These are phyloP conservation scores for Penicillium daleae DNA, from an alignment of 495 filamentous ascomycete genomes.

Conservation along the genomic window DNA sequence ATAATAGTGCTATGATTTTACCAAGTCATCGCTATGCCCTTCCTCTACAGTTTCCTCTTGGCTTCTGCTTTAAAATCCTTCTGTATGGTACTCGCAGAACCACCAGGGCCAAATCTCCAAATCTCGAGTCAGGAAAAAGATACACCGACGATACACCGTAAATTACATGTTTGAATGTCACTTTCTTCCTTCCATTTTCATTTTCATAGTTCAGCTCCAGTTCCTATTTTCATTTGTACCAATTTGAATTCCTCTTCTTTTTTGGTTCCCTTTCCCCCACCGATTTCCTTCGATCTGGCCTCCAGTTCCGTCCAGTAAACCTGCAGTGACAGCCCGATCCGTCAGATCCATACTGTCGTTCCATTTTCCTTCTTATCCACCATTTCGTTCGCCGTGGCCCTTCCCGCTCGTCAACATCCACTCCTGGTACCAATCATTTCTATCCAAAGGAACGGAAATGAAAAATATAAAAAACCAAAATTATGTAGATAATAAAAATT, in stretches of 20 bases:
- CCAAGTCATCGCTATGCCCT: background rate
- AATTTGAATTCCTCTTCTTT: constrained; percentile 6
- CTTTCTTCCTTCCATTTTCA: too few species aligned
- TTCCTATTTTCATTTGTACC: background rate
- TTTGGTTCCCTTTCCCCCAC: constrained; percentile 15
- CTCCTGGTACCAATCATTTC: constrained; percentile 5
- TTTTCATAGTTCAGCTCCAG: background rate
- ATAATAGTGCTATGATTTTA: background rate
- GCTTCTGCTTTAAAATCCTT: too few species aligned
- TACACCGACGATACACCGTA: constrained; percentile 17
- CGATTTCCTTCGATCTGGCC: constrained; percentile 19
- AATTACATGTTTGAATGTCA: constrained; percentile 10
- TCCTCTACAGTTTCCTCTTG: background rate
- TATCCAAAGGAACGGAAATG: background rate
- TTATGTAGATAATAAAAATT: background rate
- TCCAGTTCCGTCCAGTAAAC: background rate
- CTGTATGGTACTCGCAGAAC: background rate
- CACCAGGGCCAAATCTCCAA: background rate
- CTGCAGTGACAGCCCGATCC: background rate
- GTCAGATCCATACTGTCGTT: background rate
- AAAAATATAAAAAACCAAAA: background rate
- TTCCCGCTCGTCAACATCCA: background rate
- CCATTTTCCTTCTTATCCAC: constrained; percentile 3
- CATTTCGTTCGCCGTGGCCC: constrained; percentile 1
- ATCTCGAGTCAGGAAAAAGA: background rate